A percentile compares a stretch with the other conserved stretches of the same genome.
Evolutionary conservation across 495 filamentous ascomycete species (phyloP).

Genomic region (Penicillium simplicissimum): DNA sequence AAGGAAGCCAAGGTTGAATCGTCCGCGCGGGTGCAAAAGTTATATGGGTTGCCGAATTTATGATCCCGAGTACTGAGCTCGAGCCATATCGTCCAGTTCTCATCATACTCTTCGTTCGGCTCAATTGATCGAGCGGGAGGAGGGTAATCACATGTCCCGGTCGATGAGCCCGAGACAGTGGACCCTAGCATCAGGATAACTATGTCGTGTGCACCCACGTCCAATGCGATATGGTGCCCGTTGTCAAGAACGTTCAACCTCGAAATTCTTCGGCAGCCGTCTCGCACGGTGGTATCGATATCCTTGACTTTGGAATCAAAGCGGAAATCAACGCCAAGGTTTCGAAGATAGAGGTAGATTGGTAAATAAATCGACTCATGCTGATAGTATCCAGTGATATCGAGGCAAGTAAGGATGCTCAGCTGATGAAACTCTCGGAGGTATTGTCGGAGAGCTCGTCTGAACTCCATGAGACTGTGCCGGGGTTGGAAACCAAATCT

Average conservation of each 20-base stretch:
- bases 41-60: slow-evolving; percentile 36
- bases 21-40: slow-evolving; percentile 30
- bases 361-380: slow-evolving; percentile 44
- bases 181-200: slow-evolving; percentile 35
- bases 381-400: slow-evolving; percentile 39
- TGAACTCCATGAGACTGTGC: slow-evolving; percentile 42
- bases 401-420: slow-evolving; percentile 26
- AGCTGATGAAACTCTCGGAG: slow-evolving; percentile 28
- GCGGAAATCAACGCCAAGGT: slow-evolving; percentile 44
- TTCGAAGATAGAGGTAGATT: slow-evolving; percentile 38
- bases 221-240: slow-evolving; percentile 15
- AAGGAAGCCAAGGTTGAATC: slow-evolving; percentile 38
- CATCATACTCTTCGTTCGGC: slow-evolving; percentile 30
- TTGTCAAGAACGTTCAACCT: slow-evolving; percentile 5
- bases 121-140: slow-evolving; percentile 27
- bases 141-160: slow-evolving; percentile 26
- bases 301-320: slow-evolving; percentile 36
- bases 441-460: slow-evolving; percentile 30
- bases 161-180: slow-evolving; percentile 27
- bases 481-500: slow-evolving; percentile 38
- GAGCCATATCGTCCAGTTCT: slow-evolving; percentile 28
- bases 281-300: slow-evolving; percentile 21
- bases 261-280: slow-evolving; percentile 8
- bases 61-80: slow-evolving; percentile 4
- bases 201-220: slow-evolving; percentile 29